A percentile compares a stretch with the other conserved stretches of the same genome.
Evolutionary conservation across 495 filamentous ascomycete species (phyloP).

Genomic region (Aspergillus egyptiacus): DNA sequence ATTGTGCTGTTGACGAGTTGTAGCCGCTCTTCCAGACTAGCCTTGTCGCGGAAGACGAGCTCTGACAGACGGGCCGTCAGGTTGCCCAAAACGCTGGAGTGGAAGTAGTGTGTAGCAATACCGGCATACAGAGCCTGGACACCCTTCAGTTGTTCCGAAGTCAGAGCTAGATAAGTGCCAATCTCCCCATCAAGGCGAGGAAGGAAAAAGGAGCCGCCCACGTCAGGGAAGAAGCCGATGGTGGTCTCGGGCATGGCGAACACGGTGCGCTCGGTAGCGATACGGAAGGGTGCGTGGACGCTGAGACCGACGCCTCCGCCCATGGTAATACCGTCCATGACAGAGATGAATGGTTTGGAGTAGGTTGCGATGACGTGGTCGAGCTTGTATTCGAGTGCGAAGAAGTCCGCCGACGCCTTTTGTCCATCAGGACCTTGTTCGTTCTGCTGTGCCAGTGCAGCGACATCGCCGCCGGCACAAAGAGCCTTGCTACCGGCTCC

Average conservation of each 20-base stretch:
- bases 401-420: constrained; percentile 70
- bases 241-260: constrained; percentile 98
- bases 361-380: constrained; percentile 96
- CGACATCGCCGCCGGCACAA: constrained; percentile 90
- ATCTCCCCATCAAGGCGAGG: constrained; percentile 75
- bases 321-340: constrained; percentile 99
- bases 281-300: constrained; percentile 90
- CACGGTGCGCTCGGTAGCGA: constrained; percentile 89
- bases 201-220: constrained; percentile 92
- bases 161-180: constrained; percentile 88
- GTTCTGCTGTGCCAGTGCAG: constrained; percentile 67
- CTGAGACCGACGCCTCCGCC: constrained; percentile 92
- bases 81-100: constrained; percentile 74
- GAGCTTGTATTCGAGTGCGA: constrained; percentile 85
- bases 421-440: constrained; percentile 59
- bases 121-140: constrained; percentile 76
- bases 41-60: constrained; percentile 75
- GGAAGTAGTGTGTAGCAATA: constrained; percentile 88
- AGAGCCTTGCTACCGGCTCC: constrained; percentile 79
- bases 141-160: constrained; percentile 72
- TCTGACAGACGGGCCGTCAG: constrained; percentile 84
- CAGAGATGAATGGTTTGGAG: constrained; percentile 83
- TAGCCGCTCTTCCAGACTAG: constrained; percentile 52
- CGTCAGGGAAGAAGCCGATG: constrained; percentile 97
- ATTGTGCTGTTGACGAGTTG: constrained; percentile 77